Evolutionary conservation across 148 eudicot genomes (phyloP).

Genomic region (Cornus controversa): DNA sequence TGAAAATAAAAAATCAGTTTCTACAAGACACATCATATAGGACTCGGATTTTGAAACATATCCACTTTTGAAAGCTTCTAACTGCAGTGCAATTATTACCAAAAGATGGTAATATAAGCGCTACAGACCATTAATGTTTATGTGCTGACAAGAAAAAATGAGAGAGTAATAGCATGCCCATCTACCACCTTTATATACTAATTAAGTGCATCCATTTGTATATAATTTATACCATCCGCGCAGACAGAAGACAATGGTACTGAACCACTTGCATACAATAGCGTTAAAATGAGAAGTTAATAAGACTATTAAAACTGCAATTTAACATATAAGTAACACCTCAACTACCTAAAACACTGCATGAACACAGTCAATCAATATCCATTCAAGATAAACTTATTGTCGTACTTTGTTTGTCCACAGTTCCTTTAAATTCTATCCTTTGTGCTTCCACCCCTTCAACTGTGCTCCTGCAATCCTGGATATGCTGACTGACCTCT

Average conservation of each 20-base stretch:
- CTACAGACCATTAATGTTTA: neutral
- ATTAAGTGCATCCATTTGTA: neutral
- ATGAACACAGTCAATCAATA: neutral
- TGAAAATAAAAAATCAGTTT: no score
- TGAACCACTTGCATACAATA: neutral
- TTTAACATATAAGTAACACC: neutral
- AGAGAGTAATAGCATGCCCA: neutral
- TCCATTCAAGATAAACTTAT: constrained; percentile 6
- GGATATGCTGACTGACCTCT: constrained; percentile 60
- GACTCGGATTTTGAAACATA: neutral
- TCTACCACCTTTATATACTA: neutral
- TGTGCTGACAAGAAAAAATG: neutral
- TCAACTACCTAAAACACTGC: neutral
- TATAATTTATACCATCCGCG: neutral
- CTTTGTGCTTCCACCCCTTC: constrained; percentile 66
- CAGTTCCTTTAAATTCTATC: constrained; percentile 50
- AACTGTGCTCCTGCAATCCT: constrained; percentile 54
- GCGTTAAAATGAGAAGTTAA: neutral
- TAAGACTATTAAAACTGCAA: neutral
- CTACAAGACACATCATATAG: neutral
- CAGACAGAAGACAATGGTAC: neutral
- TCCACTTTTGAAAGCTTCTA: constrained; percentile 4
- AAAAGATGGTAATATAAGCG: neutral
- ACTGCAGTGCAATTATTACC: neutral
- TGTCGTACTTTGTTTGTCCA: constrained; percentile 67